These are phyloP conservation scores for Crucihimalaya himalaica DNA, from an alignment of 345 rosid genomes.

Conservation along the genomic window DNA sequence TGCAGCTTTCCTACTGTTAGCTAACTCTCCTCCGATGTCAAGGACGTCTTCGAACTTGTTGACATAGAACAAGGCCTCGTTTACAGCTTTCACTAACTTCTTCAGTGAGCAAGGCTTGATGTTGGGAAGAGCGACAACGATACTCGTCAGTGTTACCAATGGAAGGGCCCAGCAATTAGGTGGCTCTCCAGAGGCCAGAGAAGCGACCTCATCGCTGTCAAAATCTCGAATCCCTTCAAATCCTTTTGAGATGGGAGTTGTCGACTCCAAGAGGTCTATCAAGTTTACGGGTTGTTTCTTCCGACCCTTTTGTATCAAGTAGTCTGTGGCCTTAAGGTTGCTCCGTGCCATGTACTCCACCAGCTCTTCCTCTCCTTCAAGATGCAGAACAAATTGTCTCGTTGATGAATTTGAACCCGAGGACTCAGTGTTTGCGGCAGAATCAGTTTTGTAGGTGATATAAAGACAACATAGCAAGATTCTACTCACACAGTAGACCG, in stretches of 20 bases:
- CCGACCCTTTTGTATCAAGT: constrained; percentile 56
- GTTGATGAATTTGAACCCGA: constrained; percentile 34
- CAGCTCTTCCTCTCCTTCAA: constrained; percentile 78
- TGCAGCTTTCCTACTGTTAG: constrained; percentile 58
- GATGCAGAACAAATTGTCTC: constrained; percentile 66
- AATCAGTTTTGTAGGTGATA: constrained; percentile 27
- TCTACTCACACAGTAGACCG: constrained; percentile 45
- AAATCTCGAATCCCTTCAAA: constrained; percentile 64
- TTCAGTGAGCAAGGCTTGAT: constrained; percentile 38
- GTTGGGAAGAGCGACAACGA: constrained; percentile 63
- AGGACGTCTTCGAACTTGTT: constrained; percentile 54
- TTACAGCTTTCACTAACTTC: constrained; percentile 50
- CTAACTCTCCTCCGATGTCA: constrained; percentile 40
- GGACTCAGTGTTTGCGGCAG: constrained; percentile 41
- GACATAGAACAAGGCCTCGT: constrained; percentile 63
- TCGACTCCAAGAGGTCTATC: constrained; percentile 49
- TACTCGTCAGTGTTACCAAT: constrained; percentile 65
- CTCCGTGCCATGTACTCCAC: constrained; percentile 58
- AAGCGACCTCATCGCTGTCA: constrained; percentile 51
- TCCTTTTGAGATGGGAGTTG: constrained; percentile 45
- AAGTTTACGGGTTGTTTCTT: constrained; percentile 60
- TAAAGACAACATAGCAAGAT: constrained; percentile 37
- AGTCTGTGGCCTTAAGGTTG: constrained; percentile 61
- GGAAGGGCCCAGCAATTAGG: constrained; percentile 81
- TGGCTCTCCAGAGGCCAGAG: constrained; percentile 57